A percentile compares a stretch with the other conserved stretches of the same genome.
Conservation (phyloP, 768 basidiomycete genomes). For the Tephrocybe sp. region DNA sequence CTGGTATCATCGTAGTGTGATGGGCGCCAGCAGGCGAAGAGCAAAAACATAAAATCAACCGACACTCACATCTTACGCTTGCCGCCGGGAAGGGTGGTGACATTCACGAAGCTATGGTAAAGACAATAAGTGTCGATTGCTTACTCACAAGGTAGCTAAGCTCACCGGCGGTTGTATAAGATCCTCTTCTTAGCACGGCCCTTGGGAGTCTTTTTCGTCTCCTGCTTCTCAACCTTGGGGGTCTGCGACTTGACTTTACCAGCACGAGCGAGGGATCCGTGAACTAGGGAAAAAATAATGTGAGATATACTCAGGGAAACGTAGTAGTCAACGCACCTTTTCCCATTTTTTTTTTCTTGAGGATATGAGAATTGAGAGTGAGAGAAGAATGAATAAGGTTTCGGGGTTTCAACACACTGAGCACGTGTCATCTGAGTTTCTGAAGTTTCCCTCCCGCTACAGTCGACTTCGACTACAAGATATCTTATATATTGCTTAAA, state of each 20-base stretch:
- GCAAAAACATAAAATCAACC: background rate
- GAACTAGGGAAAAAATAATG: slow-evolving; percentile 52
- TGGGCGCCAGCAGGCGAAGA: slow-evolving; percentile 3
- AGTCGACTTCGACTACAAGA: no score
- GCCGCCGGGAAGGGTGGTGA: slow-evolving; percentile 85
- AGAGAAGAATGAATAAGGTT: no score
- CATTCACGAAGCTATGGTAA: slow-evolving; percentile 79
- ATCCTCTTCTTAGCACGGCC: slow-evolving; percentile 91
- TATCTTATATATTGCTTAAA: no score
- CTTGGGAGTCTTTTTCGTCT: slow-evolving; percentile 98
- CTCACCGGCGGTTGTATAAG: slow-evolving; percentile 13
- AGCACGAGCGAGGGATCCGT: slow-evolving; percentile 99
- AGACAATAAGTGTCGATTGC: slow-evolving; percentile 68
- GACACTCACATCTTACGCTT: slow-evolving; percentile 92
- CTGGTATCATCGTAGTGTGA: slow-evolving; percentile 49
- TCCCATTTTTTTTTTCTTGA: slow-evolving; percentile 65
- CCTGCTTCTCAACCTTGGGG: slow-evolving; percentile 97
- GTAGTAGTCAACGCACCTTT: slow-evolving; percentile 45
- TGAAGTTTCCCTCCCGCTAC: no score
- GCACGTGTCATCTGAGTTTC: no score
- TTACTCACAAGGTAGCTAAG: slow-evolving; percentile 60
- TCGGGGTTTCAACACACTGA: no score
- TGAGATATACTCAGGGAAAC: background rate
- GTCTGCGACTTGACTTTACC: slow-evolving; percentile 99
- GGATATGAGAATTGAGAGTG: slow-evolving; percentile 33